These are phyloP conservation scores for Plasmodium relictum DNA, from an alignment of 169 alveolate species.

Conservation along the genomic window DNA sequence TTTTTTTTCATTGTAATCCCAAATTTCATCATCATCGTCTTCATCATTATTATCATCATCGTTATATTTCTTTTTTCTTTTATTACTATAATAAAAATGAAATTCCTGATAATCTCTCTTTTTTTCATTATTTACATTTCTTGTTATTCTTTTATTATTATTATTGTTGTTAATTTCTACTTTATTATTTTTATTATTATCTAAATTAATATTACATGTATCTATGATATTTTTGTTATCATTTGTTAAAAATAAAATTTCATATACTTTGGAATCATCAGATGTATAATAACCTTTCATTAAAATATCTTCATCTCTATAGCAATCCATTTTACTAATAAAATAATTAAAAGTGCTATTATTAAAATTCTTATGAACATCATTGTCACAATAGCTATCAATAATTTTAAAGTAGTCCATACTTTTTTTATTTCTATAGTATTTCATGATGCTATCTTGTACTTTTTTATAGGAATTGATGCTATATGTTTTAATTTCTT, in stretches of 20 bases:
- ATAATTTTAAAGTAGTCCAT: slow-evolving; percentile 30
- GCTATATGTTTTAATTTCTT: not conserved
- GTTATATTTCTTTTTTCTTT: not conserved
- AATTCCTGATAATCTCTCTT: not conserved
- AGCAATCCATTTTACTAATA: slow-evolving; percentile 35
- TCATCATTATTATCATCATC: not conserved
- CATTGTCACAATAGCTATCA: slow-evolving; percentile 35
- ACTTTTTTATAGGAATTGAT: not conserved
- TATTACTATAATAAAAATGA: not conserved
- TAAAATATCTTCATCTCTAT: slow-evolving; percentile 41
- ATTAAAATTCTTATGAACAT: slow-evolving; percentile 8
- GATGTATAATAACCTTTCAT: slow-evolving; percentile 65
- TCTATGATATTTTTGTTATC: slow-evolving; percentile 5
- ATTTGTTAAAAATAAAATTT: slow-evolving; percentile 22
- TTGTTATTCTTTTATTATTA: not conserved
- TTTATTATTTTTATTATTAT: not conserved
- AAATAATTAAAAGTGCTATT: slow-evolving; percentile 21
- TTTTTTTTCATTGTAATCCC: not conserved
- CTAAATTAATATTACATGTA: not conserved
- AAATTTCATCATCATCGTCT: slow-evolving; percentile 7
- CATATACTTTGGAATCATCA: slow-evolving; percentile 60
- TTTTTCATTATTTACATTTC: not conserved
- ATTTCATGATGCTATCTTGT: not conserved
- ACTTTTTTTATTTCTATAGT: not conserved
- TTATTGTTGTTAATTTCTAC: not conserved